These are phyloP conservation scores for Podospora sp. DNA, from an alignment of 495 filamentous ascomycete species.

Conservation along the genomic window DNA sequence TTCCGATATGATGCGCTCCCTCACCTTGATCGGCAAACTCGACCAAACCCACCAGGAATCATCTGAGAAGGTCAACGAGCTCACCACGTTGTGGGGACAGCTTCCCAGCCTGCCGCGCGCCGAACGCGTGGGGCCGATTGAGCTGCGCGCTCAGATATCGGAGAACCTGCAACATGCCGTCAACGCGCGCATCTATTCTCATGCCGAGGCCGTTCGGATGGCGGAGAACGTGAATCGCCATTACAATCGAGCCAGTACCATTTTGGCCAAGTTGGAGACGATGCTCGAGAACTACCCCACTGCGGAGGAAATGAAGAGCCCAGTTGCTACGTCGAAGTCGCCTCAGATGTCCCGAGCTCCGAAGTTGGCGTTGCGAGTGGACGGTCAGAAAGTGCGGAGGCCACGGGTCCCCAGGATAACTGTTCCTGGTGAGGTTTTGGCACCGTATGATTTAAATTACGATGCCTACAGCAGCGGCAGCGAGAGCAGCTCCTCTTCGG, in stretches of 20 bases:
- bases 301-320: constrained; percentile 52
- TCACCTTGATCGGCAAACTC: constrained; percentile 83
- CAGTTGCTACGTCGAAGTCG: constrained; percentile 47
- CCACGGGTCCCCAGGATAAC: constrained; percentile 52
- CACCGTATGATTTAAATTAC: constrained; percentile 59
- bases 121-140: constrained; percentile 46
- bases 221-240: constrained; percentile 77
- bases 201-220: constrained; percentile 81
- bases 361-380: constrained; percentile 67
- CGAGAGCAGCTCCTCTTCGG: constrained; percentile 43
- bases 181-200: constrained; percentile 72
- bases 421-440: constrained; percentile 60
- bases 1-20: constrained; percentile 85
- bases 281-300: constrained; percentile 62
- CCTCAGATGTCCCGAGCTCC: constrained; percentile 60
- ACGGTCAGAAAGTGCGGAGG: constrained; percentile 51
- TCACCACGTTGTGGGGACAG: constrained; percentile 72
- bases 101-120: constrained; percentile 63
- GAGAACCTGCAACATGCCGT: constrained; percentile 71
- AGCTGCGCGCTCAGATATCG: constrained; percentile 76
- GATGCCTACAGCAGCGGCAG: constrained; percentile 50
- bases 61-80: constrained; percentile 67
- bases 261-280: constrained; percentile 77
- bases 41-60: constrained; percentile 70
- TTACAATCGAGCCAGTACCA: constrained; percentile 71